Percentiles rank a stretch among this genome's conserved stretches.
phyloP scores from a whole-genome alignment of 73 alveolate genomes.

The Paramecium tetraurelia region DNA sequence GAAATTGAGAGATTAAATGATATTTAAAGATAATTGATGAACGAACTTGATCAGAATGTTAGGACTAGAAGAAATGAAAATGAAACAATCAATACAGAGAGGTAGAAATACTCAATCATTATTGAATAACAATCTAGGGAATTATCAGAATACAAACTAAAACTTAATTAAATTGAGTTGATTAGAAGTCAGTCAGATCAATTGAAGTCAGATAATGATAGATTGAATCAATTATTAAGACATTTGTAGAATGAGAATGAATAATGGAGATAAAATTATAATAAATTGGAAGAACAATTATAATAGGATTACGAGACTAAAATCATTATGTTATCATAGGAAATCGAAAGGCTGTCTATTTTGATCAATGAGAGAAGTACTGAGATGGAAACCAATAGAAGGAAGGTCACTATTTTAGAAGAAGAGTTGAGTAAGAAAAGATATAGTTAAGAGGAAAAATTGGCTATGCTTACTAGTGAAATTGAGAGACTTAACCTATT shows the following conservation, averaged over 20 bases:
- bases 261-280: constrained; percentile 45
- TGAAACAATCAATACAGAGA: background rate
- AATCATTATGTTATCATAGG: background rate
- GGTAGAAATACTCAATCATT: background rate
- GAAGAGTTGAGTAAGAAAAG: constrained; percentile 15
- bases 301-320: constrained; percentile 3
- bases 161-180: background rate
- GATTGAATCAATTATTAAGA: constrained; percentile 32
- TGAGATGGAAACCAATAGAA: constrained; percentile 24
- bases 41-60: background rate
- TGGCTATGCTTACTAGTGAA: background rate
- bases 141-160: background rate
- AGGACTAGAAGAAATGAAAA: background rate
- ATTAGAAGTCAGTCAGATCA: background rate
- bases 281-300: background rate
- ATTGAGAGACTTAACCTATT: constrained; percentile 10
- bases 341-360: constrained; percentile 3
- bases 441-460: background rate
- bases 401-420: background rate
- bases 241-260: constrained; percentile 28
- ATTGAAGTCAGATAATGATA: background rate
- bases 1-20: constrained; percentile 35
- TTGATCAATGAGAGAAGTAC: constrained; percentile 6
- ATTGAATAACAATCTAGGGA: background rate
- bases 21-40: background rate